Base-by-base conservation (phyloP, 768 basidiomycete genomes). In the Mycena amicta region DNA sequence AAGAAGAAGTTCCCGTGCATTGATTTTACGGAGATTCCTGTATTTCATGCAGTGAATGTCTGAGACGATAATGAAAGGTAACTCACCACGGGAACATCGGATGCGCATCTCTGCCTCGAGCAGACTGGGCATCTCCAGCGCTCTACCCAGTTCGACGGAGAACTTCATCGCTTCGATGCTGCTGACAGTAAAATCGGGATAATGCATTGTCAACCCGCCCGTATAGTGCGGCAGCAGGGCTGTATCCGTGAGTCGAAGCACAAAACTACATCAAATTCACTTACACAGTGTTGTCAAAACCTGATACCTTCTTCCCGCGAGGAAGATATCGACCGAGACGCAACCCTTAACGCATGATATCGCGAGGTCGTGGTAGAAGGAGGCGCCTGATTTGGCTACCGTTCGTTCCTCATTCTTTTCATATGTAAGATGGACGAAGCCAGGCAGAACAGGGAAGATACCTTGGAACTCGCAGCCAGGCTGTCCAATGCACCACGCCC, bases 171-270 rank as follows among this genome's bases (percentile, higher is more conserved):
- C 85, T 64, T 84, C 83, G 67, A 85, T 86, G n/a, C n/a, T n/a
- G n/a, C n/a, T n/a, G n/a, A n/a, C n/a, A n/a, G n/a, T n/a, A 76
- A 88, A 87, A 3, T 81, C 82, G n/a, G 86, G 86, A 69, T 88
- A 89, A 70, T 85, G 84, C 72, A 83, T 87, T 2, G 83, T 85
- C 71, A 86, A 84, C 18, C 87, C 87, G 47, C 83, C 79, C 15
- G 87, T 88, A 70, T 89, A 88, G 53, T 84, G 79, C 29, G 87
- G 86, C 23, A 89, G 71, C 57, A 82, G 82, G 12, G 80, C 83
- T 83, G n/a, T n/a, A 16, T 15, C 37, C 3, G 29, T 53, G 28
- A 55, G 26, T 12, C 6, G 22, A 26, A n/a, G n/a, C n/a, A 13
- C 13, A 22, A 49, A 28, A 5, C 43, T 33, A 18, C n/a, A n/a